These are phyloP conservation scores for Amauroascus niger DNA, from an alignment of 2,329 filamentous ascomycete genomes.

Conservation along the genomic window DNA sequence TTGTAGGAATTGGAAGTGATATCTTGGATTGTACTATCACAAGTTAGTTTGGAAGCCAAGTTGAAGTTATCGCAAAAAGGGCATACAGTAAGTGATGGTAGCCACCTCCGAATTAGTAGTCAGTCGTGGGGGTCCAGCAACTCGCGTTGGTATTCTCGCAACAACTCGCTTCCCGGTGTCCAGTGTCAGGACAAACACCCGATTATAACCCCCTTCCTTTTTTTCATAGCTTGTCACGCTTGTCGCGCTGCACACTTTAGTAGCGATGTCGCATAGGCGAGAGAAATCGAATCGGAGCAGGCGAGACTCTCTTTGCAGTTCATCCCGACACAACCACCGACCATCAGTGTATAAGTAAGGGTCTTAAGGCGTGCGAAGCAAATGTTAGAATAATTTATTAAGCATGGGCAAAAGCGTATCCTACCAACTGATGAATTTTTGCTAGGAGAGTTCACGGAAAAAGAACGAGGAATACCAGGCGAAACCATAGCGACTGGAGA, in stretches of 20 bases:
- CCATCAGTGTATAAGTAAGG: slow-evolving; percentile 14
- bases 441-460: too few relatives aligned
- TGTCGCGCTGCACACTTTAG: slow-evolving; percentile 7
- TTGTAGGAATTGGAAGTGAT: slow-evolving; percentile 16
- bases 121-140: slow-evolving; percentile 13
- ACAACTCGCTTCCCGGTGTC: slow-evolving; percentile 19
- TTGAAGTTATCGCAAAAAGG: slow-evolving; percentile 27
- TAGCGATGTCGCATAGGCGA: slow-evolving; percentile 9
- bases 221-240: slow-evolving; percentile 13
- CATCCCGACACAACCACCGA: slow-evolving; percentile 13
- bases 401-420: too few relatives aligned
- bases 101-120: slow-evolving; percentile 28
- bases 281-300: slow-evolving; percentile 14
- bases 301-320: slow-evolving; percentile 12
- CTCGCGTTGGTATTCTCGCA: slow-evolving; percentile 25
- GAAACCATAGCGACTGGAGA: too few relatives aligned
- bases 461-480: too few relatives aligned
- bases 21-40: slow-evolving; percentile 10
- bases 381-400: too few relatives aligned
- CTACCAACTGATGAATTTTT: too few relatives aligned
- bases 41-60: not conserved
- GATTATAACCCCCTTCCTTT: slow-evolving; percentile 20
- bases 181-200: slow-evolving; percentile 23
- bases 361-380: slow-evolving; percentile 3
- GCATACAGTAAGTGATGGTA: slow-evolving; percentile 20